Conservation (phyloP, 2,329 filamentous ascomycete genomes). For the Penicillium sp. region DNA sequence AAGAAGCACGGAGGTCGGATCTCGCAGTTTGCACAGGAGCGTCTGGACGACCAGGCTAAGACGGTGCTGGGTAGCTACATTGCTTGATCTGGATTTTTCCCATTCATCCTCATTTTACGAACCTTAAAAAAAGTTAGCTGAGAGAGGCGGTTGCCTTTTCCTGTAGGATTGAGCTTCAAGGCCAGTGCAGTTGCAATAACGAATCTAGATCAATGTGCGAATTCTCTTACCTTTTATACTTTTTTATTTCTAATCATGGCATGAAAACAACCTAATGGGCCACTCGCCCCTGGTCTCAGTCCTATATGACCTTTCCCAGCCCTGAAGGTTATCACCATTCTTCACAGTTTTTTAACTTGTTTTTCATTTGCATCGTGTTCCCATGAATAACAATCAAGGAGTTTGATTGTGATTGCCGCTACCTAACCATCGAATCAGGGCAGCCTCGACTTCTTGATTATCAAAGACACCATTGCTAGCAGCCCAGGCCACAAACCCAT, state of each 20-base stretch:
- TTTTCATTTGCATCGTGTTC: background rate
- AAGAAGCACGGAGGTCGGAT: conserved; percentile 70
- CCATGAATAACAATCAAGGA: background rate
- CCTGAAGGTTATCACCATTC: too few species aligned
- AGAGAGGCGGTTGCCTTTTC: background rate
- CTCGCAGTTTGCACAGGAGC: conserved; percentile 68
- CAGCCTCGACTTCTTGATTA: background rate
- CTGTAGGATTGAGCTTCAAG: background rate
- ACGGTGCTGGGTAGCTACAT: conserved; percentile 52
- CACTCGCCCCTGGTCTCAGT: too few species aligned
- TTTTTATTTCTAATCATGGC: background rate
- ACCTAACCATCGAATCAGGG: background rate
- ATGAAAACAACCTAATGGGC: background rate
- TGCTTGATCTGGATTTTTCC: conserved; percentile 17
- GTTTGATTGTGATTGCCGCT: background rate
- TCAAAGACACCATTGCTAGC: background rate
- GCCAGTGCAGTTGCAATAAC: background rate
- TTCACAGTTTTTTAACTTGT: too few species aligned
- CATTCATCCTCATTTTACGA: background rate
- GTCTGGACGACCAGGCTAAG: conserved; percentile 63
- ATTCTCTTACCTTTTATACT: background rate
- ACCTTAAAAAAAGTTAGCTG: background rate
- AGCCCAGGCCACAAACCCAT: conserved; percentile 37
- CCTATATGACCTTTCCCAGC: too few species aligned
- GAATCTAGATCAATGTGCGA: conserved; percentile 1